Base-by-base conservation (phyloP, 169 alveolate species). In the Plasmodium fragile region DNA sequence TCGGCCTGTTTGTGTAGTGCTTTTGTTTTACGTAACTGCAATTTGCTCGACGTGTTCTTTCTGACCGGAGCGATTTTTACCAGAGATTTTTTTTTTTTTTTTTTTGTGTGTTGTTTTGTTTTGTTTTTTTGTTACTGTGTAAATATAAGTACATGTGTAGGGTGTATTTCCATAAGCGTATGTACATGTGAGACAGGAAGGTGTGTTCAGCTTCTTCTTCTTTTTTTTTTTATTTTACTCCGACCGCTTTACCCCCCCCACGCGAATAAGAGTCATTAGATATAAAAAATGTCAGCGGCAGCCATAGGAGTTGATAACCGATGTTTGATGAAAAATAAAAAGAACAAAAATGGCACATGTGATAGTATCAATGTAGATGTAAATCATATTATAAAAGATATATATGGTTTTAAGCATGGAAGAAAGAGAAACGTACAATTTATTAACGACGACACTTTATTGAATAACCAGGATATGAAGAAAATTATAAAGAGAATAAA, bases 251-350 rank as follows among this genome's bases (percentile, higher is more conserved):
- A 72, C 13, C 18, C 28, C n/a, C 3, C 4, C n/a, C 36, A 18
- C 18, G 43, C 28, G 36, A 81, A 81, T 34, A 1, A 71, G 36
- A 41, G 16, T 45, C 10, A 32, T 11, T 6, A 18, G 8, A 78
- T 10, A 0, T 78, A 25, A 0, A 87, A 25, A 78, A 87, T 87
- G 93, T 87, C 93, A 39, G 89, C 90, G 5, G 89, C 72, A 32
- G 87, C 93, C 45, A 39, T 87, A 32, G 89, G 89, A 30, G 93
- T 87, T 1, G 93, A 87, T n/a, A 87, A 78, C 34, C 77, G 93
- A 55, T 78, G 73, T 53, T 78, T 87, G 43, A 87, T 87, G 89
- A 87, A 87, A 30, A 78, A 78, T 7, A 28, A 72, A 18, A 71
- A 87, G 59, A 87, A 25, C 36, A 78, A 41, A 3, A 87, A 78